These are phyloP conservation scores for Hirschioporus abietinus DNA, from an alignment of 768 basidiomycete genomes.

Conservation along the genomic window DNA sequence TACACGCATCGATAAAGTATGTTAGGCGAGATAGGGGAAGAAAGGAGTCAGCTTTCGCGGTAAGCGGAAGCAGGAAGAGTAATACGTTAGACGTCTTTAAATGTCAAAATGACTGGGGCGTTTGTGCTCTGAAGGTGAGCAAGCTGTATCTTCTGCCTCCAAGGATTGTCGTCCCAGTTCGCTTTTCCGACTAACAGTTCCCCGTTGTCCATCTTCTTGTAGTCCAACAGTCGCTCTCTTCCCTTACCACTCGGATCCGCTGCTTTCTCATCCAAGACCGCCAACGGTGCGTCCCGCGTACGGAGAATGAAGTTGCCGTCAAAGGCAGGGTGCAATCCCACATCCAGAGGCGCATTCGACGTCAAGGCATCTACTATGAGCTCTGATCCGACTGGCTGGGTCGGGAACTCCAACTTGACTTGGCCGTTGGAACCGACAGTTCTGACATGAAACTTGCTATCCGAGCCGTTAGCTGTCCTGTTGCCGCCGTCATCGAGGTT, in stretches of 20 bases:
- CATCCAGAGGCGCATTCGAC: constrained; percentile 21
- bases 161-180: background rate
- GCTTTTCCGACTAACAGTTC: background rate
- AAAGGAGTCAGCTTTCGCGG: too few relatives aligned
- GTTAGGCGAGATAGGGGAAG: too few relatives aligned
- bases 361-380: constrained; percentile 27
- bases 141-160: background rate
- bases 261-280: constrained; percentile 18
- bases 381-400: constrained; percentile 30
- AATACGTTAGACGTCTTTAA: background rate
- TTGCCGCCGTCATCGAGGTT: background rate
- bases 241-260: constrained; percentile 31
- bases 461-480: background rate
- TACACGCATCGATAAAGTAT: background rate
- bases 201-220: background rate
- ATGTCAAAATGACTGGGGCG: background rate
- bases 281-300: constrained; percentile 16
- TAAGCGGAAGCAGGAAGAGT: background rate
- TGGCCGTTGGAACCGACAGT: constrained; percentile 25
- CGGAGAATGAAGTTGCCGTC: constrained; percentile 34
- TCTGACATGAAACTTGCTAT: constrained; percentile 29
- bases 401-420: constrained; percentile 23
- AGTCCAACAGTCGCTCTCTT: constrained; percentile 22
- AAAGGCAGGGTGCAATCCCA: constrained; percentile 30
- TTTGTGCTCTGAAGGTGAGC: background rate